These are phyloP conservation scores for Fusarium sp. DNA, from an alignment of 2,329 filamentous ascomycete genomes.

Conservation along the genomic window DNA sequence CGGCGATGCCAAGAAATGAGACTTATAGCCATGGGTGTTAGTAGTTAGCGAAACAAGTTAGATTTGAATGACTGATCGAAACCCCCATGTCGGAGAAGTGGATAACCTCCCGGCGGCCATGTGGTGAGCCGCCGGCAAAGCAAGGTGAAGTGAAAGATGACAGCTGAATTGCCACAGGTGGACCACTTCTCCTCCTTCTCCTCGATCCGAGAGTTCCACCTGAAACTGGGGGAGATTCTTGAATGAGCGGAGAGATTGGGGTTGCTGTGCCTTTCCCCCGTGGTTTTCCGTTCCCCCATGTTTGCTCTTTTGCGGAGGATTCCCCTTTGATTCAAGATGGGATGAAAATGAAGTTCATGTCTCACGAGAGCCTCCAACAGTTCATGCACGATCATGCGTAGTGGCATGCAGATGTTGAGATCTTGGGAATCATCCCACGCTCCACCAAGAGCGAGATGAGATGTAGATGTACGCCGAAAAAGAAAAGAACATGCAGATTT, in stretches of 20 bases:
- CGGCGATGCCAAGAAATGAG: neutral
- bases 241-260: neutral
- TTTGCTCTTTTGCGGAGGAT: neutral
- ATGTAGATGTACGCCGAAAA: neutral
- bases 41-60: neutral
- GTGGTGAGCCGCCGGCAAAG: neutral
- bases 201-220: neutral
- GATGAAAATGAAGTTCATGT: neutral
- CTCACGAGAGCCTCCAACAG: neutral
- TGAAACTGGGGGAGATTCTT: neutral
- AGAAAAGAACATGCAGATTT: neutral
- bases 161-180: neutral
- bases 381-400: neutral
- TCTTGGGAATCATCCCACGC: neutral
- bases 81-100: neutral
- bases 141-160: neutral
- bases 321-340: neutral
- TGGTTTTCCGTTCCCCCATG: neutral
- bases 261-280: neutral
- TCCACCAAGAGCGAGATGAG: neutral
- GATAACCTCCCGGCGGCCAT: neutral
- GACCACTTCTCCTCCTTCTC: neutral
- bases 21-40: neutral
- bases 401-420: neutral
- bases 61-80: neutral